A percentile compares a stretch with the other conserved stretches of the same genome.
Conservation (phyloP, 1,139 yeast species). For the Nadsonia commutata region DNA sequence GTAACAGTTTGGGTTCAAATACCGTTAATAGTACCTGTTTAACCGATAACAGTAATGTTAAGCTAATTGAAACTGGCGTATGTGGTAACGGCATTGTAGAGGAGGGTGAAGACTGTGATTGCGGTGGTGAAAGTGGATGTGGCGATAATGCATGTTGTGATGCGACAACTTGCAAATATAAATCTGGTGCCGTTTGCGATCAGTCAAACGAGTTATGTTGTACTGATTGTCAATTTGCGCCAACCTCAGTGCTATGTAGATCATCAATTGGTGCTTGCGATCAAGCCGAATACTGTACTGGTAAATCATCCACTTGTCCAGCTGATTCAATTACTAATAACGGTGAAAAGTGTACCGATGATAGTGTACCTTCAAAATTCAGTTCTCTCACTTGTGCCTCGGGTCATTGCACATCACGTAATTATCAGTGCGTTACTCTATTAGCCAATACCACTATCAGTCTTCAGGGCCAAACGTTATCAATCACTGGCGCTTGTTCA, state of each 20-base stretch:
- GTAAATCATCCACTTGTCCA: conserved; percentile 24
- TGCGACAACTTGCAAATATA: conserved; percentile 24
- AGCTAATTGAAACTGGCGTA: conserved; percentile 20
- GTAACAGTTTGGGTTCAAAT: conserved; percentile 20
- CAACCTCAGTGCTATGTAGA: conserved; percentile 20
- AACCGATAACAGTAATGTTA: conserved; percentile 19
- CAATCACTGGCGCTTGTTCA: conserved; percentile 10
- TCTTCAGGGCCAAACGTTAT: conserved; percentile 13
- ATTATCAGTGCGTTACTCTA: conserved; percentile 21
- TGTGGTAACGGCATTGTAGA: conserved; percentile 29
- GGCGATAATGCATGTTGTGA: conserved; percentile 23
- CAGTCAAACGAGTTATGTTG: conserved; percentile 25
- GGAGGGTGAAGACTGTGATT: conserved; percentile 28
- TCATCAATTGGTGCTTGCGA: conserved; percentile 25
- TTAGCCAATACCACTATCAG: conserved; percentile 18
- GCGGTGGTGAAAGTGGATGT: conserved; percentile 27
- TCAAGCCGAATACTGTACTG: conserved; percentile 24
- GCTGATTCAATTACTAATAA: conserved; percentile 16
- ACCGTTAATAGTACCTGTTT: conserved; percentile 23
- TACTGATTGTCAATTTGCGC: conserved; percentile 20
- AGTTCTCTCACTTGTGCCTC: conserved; percentile 20
- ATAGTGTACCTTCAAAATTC: conserved; percentile 9
- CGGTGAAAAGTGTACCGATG: conserved; percentile 19
- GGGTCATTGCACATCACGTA: conserved; percentile 27
- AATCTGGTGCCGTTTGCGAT: conserved; percentile 23